These are phyloP conservation scores for Kalanchoe fedtschenkoi DNA, from an alignment of 164 flowering plant genomes.

Conservation along the genomic window DNA sequence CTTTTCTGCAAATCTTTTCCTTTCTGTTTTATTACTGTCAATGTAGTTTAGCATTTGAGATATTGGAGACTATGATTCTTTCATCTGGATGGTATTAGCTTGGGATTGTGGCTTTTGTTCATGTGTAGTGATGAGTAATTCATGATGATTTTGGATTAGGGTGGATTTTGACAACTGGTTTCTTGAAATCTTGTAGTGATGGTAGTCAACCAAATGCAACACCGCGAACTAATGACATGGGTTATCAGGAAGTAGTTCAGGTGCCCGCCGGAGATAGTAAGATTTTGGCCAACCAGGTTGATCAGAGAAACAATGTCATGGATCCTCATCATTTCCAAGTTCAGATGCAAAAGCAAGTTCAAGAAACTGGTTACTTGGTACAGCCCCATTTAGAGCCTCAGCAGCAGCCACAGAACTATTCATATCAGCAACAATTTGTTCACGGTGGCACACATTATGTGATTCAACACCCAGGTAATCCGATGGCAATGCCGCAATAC, in stretches of 20 bases:
- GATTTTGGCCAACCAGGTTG: constrained; percentile 26
- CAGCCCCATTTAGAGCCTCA: constrained; percentile 27
- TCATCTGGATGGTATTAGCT: background rate
- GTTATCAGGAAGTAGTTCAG: constrained; percentile 52
- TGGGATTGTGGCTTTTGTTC: background rate
- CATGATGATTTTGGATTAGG: constrained; percentile 3
- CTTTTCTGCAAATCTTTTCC: background rate
- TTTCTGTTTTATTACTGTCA: background rate
- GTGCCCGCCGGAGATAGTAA: constrained; percentile 26
- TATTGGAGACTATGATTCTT: background rate
- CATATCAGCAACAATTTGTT: constrained; percentile 29
- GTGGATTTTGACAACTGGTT: background rate
- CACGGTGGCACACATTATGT: constrained; percentile 56
- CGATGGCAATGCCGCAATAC: constrained; percentile 44
- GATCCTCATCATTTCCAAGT: constrained; percentile 36
- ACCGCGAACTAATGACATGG: constrained; percentile 4
- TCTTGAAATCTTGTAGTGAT: constrained; percentile 39
- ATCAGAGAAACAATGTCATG: constrained; percentile 11
- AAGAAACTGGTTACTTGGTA: constrained; percentile 41
- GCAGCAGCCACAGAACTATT: constrained; percentile 12
- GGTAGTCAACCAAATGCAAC: constrained; percentile 17
- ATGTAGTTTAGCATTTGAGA: too few relatives aligned
- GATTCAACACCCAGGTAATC: constrained; percentile 42
- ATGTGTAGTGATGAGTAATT: background rate
- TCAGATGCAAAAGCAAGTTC: constrained; percentile 35